Percentiles rank a stretch among this genome's conserved stretches.
phyloP scores from a whole-genome alignment of 345 rosid genomes.

The Rhizophora mangle region DNA sequence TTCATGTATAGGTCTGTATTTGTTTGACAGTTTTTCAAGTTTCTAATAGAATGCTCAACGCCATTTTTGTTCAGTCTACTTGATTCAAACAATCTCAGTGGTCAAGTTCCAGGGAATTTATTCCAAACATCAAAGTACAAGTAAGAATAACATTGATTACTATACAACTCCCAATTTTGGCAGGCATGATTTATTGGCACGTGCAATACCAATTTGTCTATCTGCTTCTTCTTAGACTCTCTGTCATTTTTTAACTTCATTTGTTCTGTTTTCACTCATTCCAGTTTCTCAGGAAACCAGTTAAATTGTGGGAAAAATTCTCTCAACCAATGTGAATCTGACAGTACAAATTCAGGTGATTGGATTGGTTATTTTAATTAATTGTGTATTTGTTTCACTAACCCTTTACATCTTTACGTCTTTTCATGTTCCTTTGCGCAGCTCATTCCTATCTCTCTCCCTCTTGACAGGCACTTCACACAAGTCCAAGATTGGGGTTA shows the following conservation, averaged over 20 bases:
- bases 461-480: constrained; percentile 49
- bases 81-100: constrained; percentile 68
- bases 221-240: constrained; percentile 4
- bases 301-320: constrained; percentile 56
- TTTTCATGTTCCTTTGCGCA: background rate
- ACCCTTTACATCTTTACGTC: background rate
- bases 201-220: background rate
- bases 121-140: constrained; percentile 67
- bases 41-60: constrained; percentile 14
- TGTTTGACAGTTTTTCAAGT: constrained; percentile 1
- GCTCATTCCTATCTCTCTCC: constrained; percentile 4
- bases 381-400: background rate
- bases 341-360: constrained; percentile 52
- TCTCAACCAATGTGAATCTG: constrained; percentile 53
- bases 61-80: constrained; percentile 59
- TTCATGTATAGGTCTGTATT: background rate
- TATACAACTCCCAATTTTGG: constrained; percentile 5
- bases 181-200: background rate
- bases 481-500: constrained; percentile 61
- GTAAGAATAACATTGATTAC: constrained; percentile 38
- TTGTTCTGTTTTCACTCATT: constrained; percentile 23
- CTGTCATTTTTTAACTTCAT: constrained; percentile 9
- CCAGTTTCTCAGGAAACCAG: constrained; percentile 74
- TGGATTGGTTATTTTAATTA: constrained; percentile 12
- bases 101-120: constrained; percentile 67